Evolutionary conservation across 2,329 filamentous ascomycete species (phyloP).

Genomic region (Stachybotrys chlorohalonatus): DNA sequence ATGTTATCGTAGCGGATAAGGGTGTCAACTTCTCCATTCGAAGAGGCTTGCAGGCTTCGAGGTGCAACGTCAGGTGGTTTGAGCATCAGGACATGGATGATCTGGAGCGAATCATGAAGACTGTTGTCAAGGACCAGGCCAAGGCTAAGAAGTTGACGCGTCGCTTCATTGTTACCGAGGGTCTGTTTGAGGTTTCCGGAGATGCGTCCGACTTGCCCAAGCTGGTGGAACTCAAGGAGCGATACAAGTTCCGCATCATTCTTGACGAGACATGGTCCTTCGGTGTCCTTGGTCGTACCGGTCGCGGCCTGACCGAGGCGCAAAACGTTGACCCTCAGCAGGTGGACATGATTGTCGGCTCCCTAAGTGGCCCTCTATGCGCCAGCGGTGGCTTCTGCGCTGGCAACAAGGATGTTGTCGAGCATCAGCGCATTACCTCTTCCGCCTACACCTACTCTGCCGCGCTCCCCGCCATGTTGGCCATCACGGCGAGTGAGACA

Average conservation of each 20-base stretch:
- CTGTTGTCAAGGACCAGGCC: conserved; percentile 79
- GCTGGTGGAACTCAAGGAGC: conserved; percentile 86
- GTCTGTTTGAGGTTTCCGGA: conserved; percentile 82
- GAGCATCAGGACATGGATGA: conserved; percentile 96
- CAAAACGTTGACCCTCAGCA: conserved; percentile 92
- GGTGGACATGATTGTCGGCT: conserved; percentile 96
- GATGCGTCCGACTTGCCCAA: conserved; percentile 79
- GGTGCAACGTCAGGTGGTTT: conserved; percentile 88
- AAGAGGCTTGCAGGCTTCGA: conserved; percentile 86
- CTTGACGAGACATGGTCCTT: conserved; percentile 98
- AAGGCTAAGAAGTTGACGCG: conserved; percentile 79
- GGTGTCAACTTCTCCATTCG: conserved; percentile 90
- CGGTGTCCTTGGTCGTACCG: conserved; percentile 84
- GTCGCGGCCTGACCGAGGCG: conserved; percentile 86
- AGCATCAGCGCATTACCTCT: conserved; percentile 90
- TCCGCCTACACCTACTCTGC: conserved; percentile 94
- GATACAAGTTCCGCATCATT: conserved; percentile 96
- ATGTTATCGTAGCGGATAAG: conserved; percentile 92
- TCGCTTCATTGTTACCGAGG: conserved; percentile 93
- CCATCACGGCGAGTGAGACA: conserved; percentile 92
- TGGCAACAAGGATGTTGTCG: conserved; percentile 81
- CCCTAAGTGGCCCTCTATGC: conserved; percentile 80
- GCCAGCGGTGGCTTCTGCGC: conserved; percentile 95
- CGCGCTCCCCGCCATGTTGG: conserved; percentile 83
- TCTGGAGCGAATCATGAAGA: conserved; percentile 74